phyloP scores from a whole-genome alignment of 1,284 basidiomycete species.

The Cystobasidium slooffiae region DNA sequence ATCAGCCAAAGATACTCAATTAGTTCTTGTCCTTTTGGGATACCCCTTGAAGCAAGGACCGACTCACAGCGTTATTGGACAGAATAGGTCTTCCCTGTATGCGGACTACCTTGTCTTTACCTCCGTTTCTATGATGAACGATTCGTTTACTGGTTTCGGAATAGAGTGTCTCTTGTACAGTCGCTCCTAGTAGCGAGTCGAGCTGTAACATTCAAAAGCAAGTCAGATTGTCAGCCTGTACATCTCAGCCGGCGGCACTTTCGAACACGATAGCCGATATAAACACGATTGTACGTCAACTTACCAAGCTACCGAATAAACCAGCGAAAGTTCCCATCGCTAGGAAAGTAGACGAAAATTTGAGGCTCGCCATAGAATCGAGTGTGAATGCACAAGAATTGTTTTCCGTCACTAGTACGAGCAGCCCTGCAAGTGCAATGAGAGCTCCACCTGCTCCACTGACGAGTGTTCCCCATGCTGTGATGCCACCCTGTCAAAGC shows the following conservation, averaged over 20 bases:
- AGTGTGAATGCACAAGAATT: constrained; percentile 59
- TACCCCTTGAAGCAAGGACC: neutral
- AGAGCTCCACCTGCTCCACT: constrained; percentile 74
- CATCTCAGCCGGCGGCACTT: too few relatives aligned
- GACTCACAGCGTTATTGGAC: constrained; percentile 74
- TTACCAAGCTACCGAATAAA: constrained; percentile 73
- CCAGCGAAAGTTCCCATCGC: constrained; percentile 70
- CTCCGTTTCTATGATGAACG: constrained; percentile 56
- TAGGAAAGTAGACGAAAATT: constrained; percentile 61
- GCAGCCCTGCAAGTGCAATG: constrained; percentile 69
- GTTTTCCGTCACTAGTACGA: constrained; percentile 69
- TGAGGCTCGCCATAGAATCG: constrained; percentile 52
- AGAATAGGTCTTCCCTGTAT: constrained; percentile 64
- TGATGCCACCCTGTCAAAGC: constrained; percentile 71
- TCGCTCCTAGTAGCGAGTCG: constrained; percentile 86
- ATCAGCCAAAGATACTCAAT: neutral
- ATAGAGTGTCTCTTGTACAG: constrained; percentile 80
- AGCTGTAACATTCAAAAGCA: constrained; percentile 59
- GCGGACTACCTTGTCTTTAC: constrained; percentile 55
- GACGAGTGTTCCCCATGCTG: constrained; percentile 71
- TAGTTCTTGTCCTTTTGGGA: neutral
- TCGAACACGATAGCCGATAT: neutral
- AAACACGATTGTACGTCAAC: constrained; percentile 50
- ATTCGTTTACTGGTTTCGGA: constrained; percentile 68
- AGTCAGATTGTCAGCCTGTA: too few relatives aligned